Percentiles rank a stretch among this genome's conserved stretches.
Evolutionary conservation across 1,284 basidiomycete species (phyloP).

Genomic region (Taiwanofungus camphoratus): DNA sequence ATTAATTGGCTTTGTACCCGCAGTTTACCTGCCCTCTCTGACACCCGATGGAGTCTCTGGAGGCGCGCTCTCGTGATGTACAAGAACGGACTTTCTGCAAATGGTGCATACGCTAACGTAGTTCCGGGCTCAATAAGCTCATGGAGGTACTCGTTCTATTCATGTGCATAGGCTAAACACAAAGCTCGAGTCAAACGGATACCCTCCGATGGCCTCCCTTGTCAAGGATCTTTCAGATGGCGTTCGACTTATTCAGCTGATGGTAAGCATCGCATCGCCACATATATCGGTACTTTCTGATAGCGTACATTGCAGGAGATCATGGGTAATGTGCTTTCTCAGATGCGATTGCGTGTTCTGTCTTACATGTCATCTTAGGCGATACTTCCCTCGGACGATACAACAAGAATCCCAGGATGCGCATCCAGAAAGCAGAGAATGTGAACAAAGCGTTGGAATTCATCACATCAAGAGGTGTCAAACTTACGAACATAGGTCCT

Average conservation of each 20-base stretch:
- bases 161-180: slow-evolving; percentile 83
- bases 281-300: no score
- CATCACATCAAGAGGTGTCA: slow-evolving; percentile 91
- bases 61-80: slow-evolving; percentile 58
- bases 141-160: no score
- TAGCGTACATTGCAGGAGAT: slow-evolving; percentile 74
- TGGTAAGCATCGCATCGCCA: slow-evolving; percentile 46
- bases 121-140: neutral
- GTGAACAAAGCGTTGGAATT: slow-evolving; percentile 95
- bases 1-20: slow-evolving; percentile 15
- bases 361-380: slow-evolving; percentile 38
- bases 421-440: slow-evolving; percentile 97
- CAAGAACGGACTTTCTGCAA: slow-evolving; percentile 83
- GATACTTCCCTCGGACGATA: slow-evolving; percentile 89
- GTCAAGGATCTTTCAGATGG: slow-evolving; percentile 92
- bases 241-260: slow-evolving; percentile 88
- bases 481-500: slow-evolving; percentile 95
- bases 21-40: neutral
- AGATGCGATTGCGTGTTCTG: neutral
- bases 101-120: slow-evolving; percentile 47
- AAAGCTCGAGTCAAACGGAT: slow-evolving; percentile 81
- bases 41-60: slow-evolving; percentile 45
- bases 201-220: slow-evolving; percentile 89
- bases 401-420: slow-evolving; percentile 85
- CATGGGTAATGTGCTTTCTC: slow-evolving; percentile 56